phyloP scores from a whole-genome alignment of 306 rosid species.

The Castanopsis chinensis region DNA sequence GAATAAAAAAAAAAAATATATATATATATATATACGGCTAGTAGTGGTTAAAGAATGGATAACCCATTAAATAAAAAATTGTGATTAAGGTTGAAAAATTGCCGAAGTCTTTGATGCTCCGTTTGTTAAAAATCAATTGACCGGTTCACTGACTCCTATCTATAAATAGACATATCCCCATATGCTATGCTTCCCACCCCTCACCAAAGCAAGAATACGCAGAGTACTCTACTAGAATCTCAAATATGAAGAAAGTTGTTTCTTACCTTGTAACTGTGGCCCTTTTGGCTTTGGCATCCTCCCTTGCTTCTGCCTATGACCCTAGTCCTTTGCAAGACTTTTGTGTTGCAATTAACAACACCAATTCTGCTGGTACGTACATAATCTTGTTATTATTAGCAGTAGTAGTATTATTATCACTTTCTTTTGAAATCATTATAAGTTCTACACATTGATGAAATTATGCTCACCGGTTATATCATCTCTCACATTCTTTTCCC shows the following conservation, averaged over 20 bases:
- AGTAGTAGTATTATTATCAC: too few species aligned
- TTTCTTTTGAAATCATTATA: background rate
- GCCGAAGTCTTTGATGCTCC: too few species aligned
- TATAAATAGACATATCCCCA: background rate
- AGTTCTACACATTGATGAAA: background rate
- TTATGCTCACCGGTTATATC: background rate
- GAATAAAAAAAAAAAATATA: too few species aligned
- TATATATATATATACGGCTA: too few species aligned
- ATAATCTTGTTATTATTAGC: too few species aligned
- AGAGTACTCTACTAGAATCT: background rate
- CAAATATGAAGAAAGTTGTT: background rate
- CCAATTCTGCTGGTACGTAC: background rate
- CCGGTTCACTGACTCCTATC: background rate
- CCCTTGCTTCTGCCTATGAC: background rate
- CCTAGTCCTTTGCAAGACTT: background rate
- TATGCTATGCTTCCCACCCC: background rate
- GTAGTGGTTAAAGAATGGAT: too few species aligned
- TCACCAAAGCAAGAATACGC: background rate
- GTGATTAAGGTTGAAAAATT: too few species aligned
- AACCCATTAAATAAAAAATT: too few species aligned
- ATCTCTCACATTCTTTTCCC: too few species aligned
- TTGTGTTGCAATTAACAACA: background rate
- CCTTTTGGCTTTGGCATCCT: background rate
- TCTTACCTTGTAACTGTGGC: background rate
- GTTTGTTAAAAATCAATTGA: too few species aligned